These are phyloP conservation scores for Penicillium sp. DNA, from an alignment of 2,329 filamentous ascomycete genomes.

Conservation along the genomic window DNA sequence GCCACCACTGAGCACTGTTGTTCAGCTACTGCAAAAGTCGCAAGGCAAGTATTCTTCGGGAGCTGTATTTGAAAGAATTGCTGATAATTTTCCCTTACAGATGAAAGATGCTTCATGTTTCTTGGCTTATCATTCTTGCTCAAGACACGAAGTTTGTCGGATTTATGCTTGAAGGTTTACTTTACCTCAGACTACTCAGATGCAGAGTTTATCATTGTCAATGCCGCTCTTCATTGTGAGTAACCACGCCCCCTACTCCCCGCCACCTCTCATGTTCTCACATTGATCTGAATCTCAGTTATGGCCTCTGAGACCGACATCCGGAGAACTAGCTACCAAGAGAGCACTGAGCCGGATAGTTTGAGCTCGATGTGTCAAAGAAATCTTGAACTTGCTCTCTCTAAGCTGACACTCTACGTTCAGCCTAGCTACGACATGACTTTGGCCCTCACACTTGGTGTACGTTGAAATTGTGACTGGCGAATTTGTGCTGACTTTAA, in stretches of 20 bases:
- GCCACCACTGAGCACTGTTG: not conserved
- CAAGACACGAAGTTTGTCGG: not conserved
- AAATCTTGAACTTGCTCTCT: slow-evolving; percentile 11
- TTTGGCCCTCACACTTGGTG: slow-evolving; percentile 12
- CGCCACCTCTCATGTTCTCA: not conserved
- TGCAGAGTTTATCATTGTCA: slow-evolving; percentile 12
- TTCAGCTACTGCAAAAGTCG: not conserved
- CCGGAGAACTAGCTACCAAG: not conserved
- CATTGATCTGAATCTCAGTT: not conserved
- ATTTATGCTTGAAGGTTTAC: slow-evolving; percentile 14
- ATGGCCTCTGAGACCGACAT: not conserved
- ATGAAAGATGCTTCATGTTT: not conserved
- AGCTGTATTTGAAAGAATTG: not conserved
- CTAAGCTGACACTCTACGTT: slow-evolving; percentile 5
- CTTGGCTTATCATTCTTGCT: not conserved
- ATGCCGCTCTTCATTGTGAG: slow-evolving; percentile 6
- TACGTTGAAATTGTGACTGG: not conserved
- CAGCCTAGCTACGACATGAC: slow-evolving; percentile 10
- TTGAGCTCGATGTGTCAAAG: slow-evolving; percentile 3
- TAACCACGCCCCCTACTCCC: not conserved
- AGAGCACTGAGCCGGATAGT: not conserved
- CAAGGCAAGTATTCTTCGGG: not conserved
- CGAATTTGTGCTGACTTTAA: not conserved
- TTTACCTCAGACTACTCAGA: slow-evolving; percentile 10
- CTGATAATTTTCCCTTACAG: not conserved